Evolutionary conservation across 2,329 filamentous ascomycete genomes (phyloP), one percentile per base, ranked within the genome.

Genomic region (Aureobasidium uvarum): DNA sequence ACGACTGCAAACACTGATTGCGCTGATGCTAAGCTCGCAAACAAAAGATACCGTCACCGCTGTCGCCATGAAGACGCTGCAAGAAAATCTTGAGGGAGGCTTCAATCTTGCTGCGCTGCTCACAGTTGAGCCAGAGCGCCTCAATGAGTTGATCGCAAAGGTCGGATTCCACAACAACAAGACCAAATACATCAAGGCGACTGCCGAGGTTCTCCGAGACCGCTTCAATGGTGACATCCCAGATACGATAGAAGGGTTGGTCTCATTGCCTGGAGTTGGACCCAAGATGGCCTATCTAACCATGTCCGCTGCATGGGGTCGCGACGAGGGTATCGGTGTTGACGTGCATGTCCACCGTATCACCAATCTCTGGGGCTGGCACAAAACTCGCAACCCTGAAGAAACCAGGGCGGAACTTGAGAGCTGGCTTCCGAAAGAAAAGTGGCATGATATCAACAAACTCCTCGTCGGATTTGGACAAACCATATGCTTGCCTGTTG

Each of bases 161-260:
- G 92, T 96, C 46, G 93, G 93, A 31, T 97, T 97, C 75, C 93
- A 96, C 80, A 96, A 96, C 74, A 93, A 92, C 77, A 97, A 97
- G 80, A 95, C 92, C 81, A 71, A 70, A 39, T 90, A 86, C 74
- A 88, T 96, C 74, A 92, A 95, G 75, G 82, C 86, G 65, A 82
- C 89, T 0, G 92, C 92, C 3, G 78, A 83, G 38, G 88, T 96
- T 39, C 81, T 96, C 31, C 84, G 86, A 52, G 89, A 94, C 72
- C 76, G 86, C 62, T 91, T 85, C 77, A 75, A 80, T 66, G 86
- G 86, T 60, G 93, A 97, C 72, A 95, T 97, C 64, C 93, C 93
- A 1, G 82, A 88, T 68, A 90, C 89, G 0, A 86, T 94, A 60
- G 83, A 87, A 68, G 92, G 89, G 0, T 82, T 97, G 23, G 87